Evolutionary conservation across 1,284 basidiomycete species (phyloP).

Genomic region (Neonothopanus nambi): DNA sequence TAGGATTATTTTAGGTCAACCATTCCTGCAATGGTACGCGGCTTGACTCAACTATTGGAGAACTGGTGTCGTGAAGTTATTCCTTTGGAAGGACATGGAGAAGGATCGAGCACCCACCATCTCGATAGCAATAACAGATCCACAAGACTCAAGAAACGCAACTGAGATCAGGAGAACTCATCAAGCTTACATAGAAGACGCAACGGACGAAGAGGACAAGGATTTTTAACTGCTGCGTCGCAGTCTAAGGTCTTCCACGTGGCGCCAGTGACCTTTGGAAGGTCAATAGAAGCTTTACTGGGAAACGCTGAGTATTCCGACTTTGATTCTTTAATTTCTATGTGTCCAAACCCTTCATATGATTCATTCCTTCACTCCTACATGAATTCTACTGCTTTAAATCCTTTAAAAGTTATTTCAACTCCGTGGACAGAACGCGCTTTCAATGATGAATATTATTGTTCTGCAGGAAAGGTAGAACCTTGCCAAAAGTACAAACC

Average conservation of each 20-base stretch:
- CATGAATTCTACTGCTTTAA: neutral
- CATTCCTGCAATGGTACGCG: slow-evolving; percentile 29
- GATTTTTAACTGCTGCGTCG: slow-evolving; percentile 18
- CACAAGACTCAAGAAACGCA: slow-evolving; percentile 11
- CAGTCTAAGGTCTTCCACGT: slow-evolving; percentile 12
- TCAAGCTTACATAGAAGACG: slow-evolving; percentile 10
- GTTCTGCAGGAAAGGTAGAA: too few species aligned
- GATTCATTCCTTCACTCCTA: slow-evolving; percentile 13
- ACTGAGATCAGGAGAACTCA: slow-evolving; percentile 5
- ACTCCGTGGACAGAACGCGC: neutral
- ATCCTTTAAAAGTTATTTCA: neutral
- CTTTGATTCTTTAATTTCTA: slow-evolving; percentile 16
- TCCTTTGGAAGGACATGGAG: slow-evolving; percentile 24
- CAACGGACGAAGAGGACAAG: slow-evolving; percentile 13
- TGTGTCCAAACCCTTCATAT: slow-evolving; percentile 19
- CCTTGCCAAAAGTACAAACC: slow-evolving; percentile 28
- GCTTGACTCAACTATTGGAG: slow-evolving; percentile 22
- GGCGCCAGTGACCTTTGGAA: slow-evolving; percentile 18
- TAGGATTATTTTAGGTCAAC: slow-evolving; percentile 32
- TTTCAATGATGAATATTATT: neutral
- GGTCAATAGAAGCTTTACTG: slow-evolving; percentile 19
- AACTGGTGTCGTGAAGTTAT: slow-evolving; percentile 14
- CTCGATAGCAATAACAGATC: slow-evolving; percentile 14
- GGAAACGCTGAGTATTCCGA: slow-evolving; percentile 18
- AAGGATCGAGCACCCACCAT: neutral